Evolutionary conservation across 805 yeast species (phyloP).

Genomic region (Yarrowia deformans): DNA sequence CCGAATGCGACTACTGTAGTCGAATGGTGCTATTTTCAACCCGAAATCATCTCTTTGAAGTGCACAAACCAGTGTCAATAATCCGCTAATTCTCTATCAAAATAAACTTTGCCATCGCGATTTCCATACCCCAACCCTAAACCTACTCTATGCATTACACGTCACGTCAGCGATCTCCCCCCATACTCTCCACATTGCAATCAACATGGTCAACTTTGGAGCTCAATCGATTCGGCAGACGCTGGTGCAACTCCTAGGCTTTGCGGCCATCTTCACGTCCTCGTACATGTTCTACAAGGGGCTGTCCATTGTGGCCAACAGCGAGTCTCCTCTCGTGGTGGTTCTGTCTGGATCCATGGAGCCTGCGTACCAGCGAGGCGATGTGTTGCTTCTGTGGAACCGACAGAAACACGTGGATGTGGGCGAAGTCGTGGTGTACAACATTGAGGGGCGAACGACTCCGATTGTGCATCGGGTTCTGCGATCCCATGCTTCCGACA

Average conservation of each 20-base stretch:
- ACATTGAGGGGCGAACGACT: slow-evolving; percentile 75
- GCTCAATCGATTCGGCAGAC: slow-evolving; percentile 37
- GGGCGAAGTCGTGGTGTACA: slow-evolving; percentile 95
- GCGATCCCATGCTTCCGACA: slow-evolving; percentile 66
- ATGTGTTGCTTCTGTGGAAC: slow-evolving; percentile 89
- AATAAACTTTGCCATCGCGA: too few species aligned
- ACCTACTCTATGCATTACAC: slow-evolving; percentile 2
- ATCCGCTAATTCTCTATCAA: too few species aligned
- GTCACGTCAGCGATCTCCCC: slow-evolving; percentile 1
- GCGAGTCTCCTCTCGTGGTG: slow-evolving; percentile 94
- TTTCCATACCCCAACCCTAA: not conserved
- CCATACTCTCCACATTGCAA: not conserved
- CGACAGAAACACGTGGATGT: slow-evolving; percentile 69
- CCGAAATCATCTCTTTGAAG: too few species aligned
- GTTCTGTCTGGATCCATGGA: slow-evolving; percentile 99
- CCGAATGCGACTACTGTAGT: too few species aligned
- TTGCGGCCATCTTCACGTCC: slow-evolving; percentile 81
- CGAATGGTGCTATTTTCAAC: too few species aligned
- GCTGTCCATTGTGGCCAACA: slow-evolving; percentile 73
- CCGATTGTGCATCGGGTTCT: slow-evolving; percentile 98
- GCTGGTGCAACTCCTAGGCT: slow-evolving; percentile 62
- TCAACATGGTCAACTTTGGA: slow-evolving; percentile 34
- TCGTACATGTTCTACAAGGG: slow-evolving; percentile 94
- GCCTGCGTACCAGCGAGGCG: slow-evolving; percentile 99
- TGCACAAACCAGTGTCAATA: too few species aligned